Evolutionary conservation across 768 basidiomycete genomes (phyloP), one percentile per base, ranked within the genome.

Genomic region (Amanita rubescens): DNA sequence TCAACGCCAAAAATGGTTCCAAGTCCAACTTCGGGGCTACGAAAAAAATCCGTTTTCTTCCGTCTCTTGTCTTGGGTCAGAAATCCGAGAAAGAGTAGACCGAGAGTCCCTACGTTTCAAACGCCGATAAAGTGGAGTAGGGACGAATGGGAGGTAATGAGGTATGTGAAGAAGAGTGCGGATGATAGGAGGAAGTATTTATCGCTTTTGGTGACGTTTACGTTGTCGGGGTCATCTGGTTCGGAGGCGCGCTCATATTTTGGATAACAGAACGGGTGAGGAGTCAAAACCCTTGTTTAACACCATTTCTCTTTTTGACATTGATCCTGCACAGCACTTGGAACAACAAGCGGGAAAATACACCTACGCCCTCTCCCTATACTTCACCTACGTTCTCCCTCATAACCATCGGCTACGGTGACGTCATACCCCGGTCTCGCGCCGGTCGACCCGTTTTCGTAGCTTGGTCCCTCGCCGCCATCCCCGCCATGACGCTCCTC

Each of bases 391-490:
- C 51, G 69, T 67, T n/a, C 2, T 59, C 69, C 14, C 68, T 74
- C 7, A 57, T 70, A n/a, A 75, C 73, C 0, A 70, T 75, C 37
- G 71, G 73, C 0, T 74, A 72, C 51, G 71, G 74, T 11, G 72
- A 75, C 45, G 69, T 71, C 48, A 69, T 59, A 32, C 71, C 72
- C 1, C 54, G 50, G 9, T 69, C 71, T 1, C 59, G 65, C 20
- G 62, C 72, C 0, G 69, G 71, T 0, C 69, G 70, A 43, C 71
- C 72, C 1, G 72, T 75, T 56, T 73, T 74, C 56, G 71, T 75
- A 15, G 56, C 73, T 3, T 74, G 74, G 72, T 69, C 69, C 25
- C 58, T 74, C 34, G 63, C 73, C 20, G 67, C 72, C 1, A 65
- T 74, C 0, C 74, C 72, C 3, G 66, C 71, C 2, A 67, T 75